Percentiles rank a stretch among this genome's conserved stretches.
Conservation (phyloP, 1,139 yeast species). For the Pichia sp. region DNA sequence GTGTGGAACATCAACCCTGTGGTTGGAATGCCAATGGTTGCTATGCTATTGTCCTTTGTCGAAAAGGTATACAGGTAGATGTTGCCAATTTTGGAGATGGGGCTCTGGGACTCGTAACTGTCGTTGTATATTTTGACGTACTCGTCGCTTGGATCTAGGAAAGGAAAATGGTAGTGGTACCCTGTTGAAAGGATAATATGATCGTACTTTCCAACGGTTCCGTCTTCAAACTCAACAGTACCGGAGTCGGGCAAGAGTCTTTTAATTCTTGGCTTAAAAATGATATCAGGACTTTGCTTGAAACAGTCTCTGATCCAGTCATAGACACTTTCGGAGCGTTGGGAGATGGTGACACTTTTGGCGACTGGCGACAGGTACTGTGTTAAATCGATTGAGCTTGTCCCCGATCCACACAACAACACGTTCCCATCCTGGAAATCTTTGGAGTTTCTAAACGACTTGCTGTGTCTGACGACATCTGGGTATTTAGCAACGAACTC, state of each 20-base stretch:
- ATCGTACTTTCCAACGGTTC: conserved; percentile 35
- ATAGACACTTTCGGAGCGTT: conserved; percentile 18
- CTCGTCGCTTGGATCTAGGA: conserved; percentile 25
- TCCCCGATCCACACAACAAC: conserved; percentile 47
- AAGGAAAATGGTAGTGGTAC: conserved; percentile 41
- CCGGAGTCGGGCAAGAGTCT: conserved; percentile 17
- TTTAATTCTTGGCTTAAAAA: conserved; percentile 23
- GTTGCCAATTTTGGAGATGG: conserved; percentile 32
- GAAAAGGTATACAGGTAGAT: conserved; percentile 38
- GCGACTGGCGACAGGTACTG: conserved; percentile 43
- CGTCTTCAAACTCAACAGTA: conserved; percentile 36
- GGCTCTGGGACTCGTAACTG: conserved; percentile 9
- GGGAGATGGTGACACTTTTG: conserved; percentile 18
- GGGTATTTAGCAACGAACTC: conserved; percentile 38
- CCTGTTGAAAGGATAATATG: conserved; percentile 44
- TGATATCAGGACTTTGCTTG: conserved; percentile 16
- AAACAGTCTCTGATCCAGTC: conserved; percentile 21
- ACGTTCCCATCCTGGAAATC: conserved; percentile 33
- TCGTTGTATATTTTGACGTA: conserved; percentile 16
- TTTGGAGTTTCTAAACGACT: conserved; percentile 41
- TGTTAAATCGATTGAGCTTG: conserved; percentile 48
- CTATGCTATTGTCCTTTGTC: conserved; percentile 42
- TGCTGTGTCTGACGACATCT: conserved; percentile 29
- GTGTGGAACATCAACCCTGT: conserved; percentile 41
- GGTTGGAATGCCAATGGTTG: conserved; percentile 40